Base-by-base conservation (phyloP, 2,329 filamentous ascomycete species). In the Phialophora expanda region DNA sequence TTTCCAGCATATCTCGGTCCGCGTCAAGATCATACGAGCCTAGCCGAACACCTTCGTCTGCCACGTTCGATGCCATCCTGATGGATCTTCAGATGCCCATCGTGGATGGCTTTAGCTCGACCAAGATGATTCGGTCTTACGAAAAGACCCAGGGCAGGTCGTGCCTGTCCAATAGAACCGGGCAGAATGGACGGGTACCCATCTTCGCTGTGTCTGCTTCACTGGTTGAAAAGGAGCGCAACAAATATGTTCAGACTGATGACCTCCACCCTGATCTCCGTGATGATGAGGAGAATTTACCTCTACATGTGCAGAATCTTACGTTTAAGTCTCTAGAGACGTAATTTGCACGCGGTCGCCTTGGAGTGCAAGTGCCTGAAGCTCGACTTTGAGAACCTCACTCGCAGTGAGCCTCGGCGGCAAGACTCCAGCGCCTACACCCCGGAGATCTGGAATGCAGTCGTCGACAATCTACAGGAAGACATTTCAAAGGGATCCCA, bases 21-120 rank as follows among this genome's bases (percentile, higher is more conserved):
- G 61, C 56, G 28, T 69, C 68, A 53, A 76, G 75, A 9, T 60
- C 64, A 2, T 67, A 68, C 41, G 58, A 58, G 20, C 64, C 68
- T 8, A 65, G 63, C 28, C 64, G 66, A 30, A 64, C 61, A 17
- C 46, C 56, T 30, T 69, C 70, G 41, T 60, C 88, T 0, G 76
- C 76, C 28, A 78, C 79, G 24, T 95, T 91, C 73, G 92, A 96
- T 75, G 88, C 92, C 4, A 83, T 97, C 56, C 82, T 97, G 68
- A 96, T 96, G 93, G 93, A 96, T 74, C 92, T 97, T 85, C 17
- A 96, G 92, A 96, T 97, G 93, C 92, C 93, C 20, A 95, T 96
- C 34, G 90, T 96, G 4, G 92, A 96, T 74, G 93, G 93, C 14
- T 83, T 93, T 30, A 87, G 85, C 2, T 92, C 92, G 17, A 90